Percentiles rank a stretch among this genome's conserved stretches.
phyloP scores from a whole-genome alignment of 306 rosid genomes.

The Cicer cuneatum region DNA sequence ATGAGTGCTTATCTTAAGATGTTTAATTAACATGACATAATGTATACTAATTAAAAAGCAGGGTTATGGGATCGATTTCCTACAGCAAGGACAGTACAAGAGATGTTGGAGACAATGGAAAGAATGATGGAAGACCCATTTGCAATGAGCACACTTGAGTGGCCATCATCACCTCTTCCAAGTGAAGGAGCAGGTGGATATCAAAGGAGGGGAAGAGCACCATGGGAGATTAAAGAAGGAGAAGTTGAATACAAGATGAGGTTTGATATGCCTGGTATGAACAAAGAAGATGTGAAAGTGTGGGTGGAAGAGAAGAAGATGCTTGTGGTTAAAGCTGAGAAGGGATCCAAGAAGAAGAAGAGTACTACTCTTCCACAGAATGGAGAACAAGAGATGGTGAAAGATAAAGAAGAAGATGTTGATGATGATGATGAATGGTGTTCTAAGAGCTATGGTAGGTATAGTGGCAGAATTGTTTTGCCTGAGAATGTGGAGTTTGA shows the following conservation, averaged over 20 bases:
- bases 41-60: conserved; percentile 27
- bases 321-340: conserved; percentile 80
- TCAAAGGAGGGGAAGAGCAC: conserved; percentile 67
- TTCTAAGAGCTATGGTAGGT: conserved; percentile 77
- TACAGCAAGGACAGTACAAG: conserved; percentile 73
- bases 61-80: conserved; percentile 89
- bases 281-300: conserved; percentile 75
- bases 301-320: conserved; percentile 90
- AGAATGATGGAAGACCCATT: conserved; percentile 80
- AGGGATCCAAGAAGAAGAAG: conserved; percentile 45
- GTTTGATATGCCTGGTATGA: conserved; percentile 94
- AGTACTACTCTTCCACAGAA: not conserved
- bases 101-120: conserved; percentile 93
- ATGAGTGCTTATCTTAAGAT: too few relatives aligned
- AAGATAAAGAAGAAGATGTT: not conserved
- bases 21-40: too few relatives aligned
- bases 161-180: conserved; percentile 50
- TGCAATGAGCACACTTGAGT: conserved; percentile 54
- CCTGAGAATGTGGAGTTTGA: conserved; percentile 77
- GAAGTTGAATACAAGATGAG: conserved; percentile 80
- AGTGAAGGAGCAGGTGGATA: conserved; percentile 53
- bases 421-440: conserved; percentile 62
- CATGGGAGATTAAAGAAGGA: conserved; percentile 86
- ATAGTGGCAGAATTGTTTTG: conserved; percentile 69
- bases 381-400: not conserved